Evolutionary conservation across 2,329 filamentous ascomycete genomes (phyloP), one percentile per base, ranked within the genome.

Genomic region (Pseudocercospora fijiensis): DNA sequence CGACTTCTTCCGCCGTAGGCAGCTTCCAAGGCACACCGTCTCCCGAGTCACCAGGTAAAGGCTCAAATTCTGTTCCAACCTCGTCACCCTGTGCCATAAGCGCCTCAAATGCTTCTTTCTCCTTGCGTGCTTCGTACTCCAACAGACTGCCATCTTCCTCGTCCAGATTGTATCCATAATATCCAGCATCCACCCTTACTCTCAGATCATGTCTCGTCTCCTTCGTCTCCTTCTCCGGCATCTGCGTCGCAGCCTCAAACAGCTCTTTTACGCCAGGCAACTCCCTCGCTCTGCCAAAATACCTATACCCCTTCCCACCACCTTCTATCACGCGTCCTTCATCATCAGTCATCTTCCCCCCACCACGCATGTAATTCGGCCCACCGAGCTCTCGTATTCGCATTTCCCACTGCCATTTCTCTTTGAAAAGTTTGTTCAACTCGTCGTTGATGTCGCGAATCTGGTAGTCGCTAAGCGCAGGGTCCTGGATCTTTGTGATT

Each of bases 371-470:
- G 78, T 98, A 99, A 78, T 98, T 98, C 28, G 95, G 95, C 2
- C 95, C 95, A n/a, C 95, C 95, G 24, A 98, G 78, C 73, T 96
- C 96, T 63, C 93, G 86, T 71, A 99, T 97, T 79, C 97, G 92
- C 71, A 95, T 87, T 82, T 99, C 95, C 95, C 95, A 99, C 85
- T 96, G 93, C 84, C 96, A 92, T 80, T 99, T 99, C 82, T 99
- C 95, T 68, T 92, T 88, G 91, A 99, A 97, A 67, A 96, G 85
- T 81, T 96, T 96, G 83, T 99, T 99, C 83, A 99, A 96, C 80
- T 99, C 95, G 78, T 99, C 95, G 81, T 99, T 99, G 76, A 99
- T 83, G 79, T 99, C 95, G 74, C 95, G 89, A 78, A 99, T 92
- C 83, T 98, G 95, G 82, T 90, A 98, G 83, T 99, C 95, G 79